Evolutionary conservation across 2,329 filamentous ascomycete genomes (phyloP), one percentile per base, ranked within the genome.

Genomic region (Clonostachys solani): DNA sequence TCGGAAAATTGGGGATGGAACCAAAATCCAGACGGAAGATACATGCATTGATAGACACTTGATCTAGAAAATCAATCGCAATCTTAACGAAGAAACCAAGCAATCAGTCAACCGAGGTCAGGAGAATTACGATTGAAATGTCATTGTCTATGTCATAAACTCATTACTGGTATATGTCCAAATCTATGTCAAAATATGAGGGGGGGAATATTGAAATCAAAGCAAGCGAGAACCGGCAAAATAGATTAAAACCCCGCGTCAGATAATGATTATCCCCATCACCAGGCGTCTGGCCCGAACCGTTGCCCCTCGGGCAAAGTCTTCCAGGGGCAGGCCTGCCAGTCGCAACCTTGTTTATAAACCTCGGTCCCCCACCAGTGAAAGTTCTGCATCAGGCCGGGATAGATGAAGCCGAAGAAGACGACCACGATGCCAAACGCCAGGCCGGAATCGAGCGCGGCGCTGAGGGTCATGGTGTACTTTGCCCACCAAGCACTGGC

Each of bases 351-450:
- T 64, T 83, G 76, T 65, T 90, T 92, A 62, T 90, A 91, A 6
- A 92, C 78, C 60, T 94, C 87, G 0, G 90, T 95, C 0, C 90
- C 90, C 90, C 89, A 95, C 90, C 89, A 95, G 48, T 74, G 81
- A 60, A 94, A 91, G 29, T 76, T 74, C 37, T 81, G 77, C 72
- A 86, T 86, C 73, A 77, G 81, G 0, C 87, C 87, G 0, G 89
- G 86, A 60, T 91, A 92, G n/a, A 94, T 78, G 54, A 95, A 87
- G 2, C 83, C 87, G 57, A 95, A 92, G 62, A 95, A 95, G 23
- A 94, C 84, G 5, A 92, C 79, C 10, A 95, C 83, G 35, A 94
- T 84, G 29, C 87, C 87, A 57, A 92, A 88, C 1, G 90, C 89
- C 17, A 95, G 71, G 1, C 89, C 89, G 1, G 86, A 91, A 61